These are phyloP conservation scores for peach (Prunus persica) DNA, from an alignment of 306 rosid genomes.

Conservation along the genomic window Prunus_persica_NCBIv2 NC_034012.1:10999001-10999500, in stretches of 20 bases:
- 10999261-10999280: neutral
- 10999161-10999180: neutral
- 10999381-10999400: neutral
- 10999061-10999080: neutral
- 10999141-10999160: neutral
- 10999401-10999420: neutral
- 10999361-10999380: neutral
- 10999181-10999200: neutral
- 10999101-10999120: neutral
- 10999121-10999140: conserved; percentile 1
- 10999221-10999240: neutral
- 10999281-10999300: neutral
- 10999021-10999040: neutral
- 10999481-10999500: neutral
- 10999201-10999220: neutral
- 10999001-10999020: too few species aligned
- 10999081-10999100: neutral
- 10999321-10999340: neutral
- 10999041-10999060: neutral
- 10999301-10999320: neutral
- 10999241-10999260: neutral
- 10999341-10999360: neutral
- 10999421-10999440: neutral
- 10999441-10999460: neutral
- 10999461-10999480: neutral